Percentiles rank a stretch among this genome's conserved stretches.
phyloP scores from a whole-genome alignment of 495 filamentous ascomycete species.

The Tricharina praecox region DNA sequence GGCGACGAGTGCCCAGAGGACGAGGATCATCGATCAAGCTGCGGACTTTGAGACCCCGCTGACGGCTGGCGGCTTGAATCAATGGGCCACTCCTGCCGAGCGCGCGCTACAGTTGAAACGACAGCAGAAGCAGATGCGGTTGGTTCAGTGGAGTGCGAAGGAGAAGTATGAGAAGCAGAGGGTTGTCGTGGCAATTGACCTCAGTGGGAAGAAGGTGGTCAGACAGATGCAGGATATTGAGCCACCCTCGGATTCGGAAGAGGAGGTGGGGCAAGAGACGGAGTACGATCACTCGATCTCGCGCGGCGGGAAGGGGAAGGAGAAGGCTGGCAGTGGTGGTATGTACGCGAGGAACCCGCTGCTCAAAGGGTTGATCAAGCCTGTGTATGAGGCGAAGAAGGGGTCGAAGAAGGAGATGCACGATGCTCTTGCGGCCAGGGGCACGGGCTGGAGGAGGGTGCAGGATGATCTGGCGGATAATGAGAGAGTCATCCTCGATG shows the following conservation, averaged over 20 bases:
- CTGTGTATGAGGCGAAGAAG: constrained; percentile 45
- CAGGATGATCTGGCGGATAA: constrained; percentile 86
- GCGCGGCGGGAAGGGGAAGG: constrained; percentile 17
- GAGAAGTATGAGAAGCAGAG: constrained; percentile 89
- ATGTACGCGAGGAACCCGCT: constrained; percentile 76
- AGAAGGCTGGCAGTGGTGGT: constrained; percentile 30
- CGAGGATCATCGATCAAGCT: constrained; percentile 80
- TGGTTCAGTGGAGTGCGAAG: constrained; percentile 77
- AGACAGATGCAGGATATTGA: constrained; percentile 52
- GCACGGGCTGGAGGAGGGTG: constrained; percentile 59
- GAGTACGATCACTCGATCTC: constrained; percentile 10
- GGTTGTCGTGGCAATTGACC: constrained; percentile 72
- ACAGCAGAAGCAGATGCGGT: constrained; percentile 72
- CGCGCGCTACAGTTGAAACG: constrained; percentile 71
- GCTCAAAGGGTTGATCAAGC: constrained; percentile 60
- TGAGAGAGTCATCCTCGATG: constrained; percentile 80
- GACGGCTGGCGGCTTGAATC: constrained; percentile 39
- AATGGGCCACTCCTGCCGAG: constrained; percentile 81
- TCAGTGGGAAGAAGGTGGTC: constrained; percentile 59
- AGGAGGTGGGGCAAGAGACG: constrained; percentile 22
- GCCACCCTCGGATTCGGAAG: constrained; percentile 34
- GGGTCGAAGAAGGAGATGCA: constrained; percentile 28
- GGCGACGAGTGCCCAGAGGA: constrained; percentile 71
- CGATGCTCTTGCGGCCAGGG: constrained; percentile 32
- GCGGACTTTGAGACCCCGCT: constrained; percentile 73